Base-by-base conservation (phyloP, 805 yeast genomes). In the Candida pseudofarinosa region DNA sequence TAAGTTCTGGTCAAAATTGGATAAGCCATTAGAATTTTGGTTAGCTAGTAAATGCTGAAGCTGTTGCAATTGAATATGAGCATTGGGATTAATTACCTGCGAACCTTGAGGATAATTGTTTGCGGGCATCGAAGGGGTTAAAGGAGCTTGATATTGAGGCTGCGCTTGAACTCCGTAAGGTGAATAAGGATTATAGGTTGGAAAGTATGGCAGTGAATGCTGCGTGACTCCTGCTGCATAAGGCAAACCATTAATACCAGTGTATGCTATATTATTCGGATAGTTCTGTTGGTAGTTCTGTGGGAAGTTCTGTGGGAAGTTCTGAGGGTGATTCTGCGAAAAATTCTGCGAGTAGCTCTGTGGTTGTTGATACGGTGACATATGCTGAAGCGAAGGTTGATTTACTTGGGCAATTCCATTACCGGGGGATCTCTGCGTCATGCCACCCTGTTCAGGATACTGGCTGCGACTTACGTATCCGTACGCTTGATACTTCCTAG, bases 401-500 rank as follows among this genome's bases (percentile, higher is more conserved):
- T 30, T 32, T 39, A 23, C 6, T 23, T 23, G 28, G 10, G 10
- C 28, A 23, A 7, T 23, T 7, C 10, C 10, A 10, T 6, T 7
- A 23, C 10, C 28, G 10, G 10, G 28, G 6, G 28, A 6, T 10
- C 28, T 23, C 28, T 23, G 28, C 6, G 37, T 35, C 14, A 32
- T 34, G 4, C 41, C 32, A 39, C 17, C 19, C 17, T 40, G 37
- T 33, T 42, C 45, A 30, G 39, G 43, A 19, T 46, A 35, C 39
- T 45, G 52, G 30, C 38, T 30, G 14, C 38, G 51, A 3, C 47
- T 49, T 3, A 55, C 53, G 37, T 59, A 54, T 2, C 57, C 59
- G 37, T 54, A 55, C 5, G 59, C 41, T 44, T 54, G 60, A 34
- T 46, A 55, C 42, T 51, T 47, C 42, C 50, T 47, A 8, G 19